Conservation (phyloP, 129 eudicot species). For the Arctium lappa region DNA sequence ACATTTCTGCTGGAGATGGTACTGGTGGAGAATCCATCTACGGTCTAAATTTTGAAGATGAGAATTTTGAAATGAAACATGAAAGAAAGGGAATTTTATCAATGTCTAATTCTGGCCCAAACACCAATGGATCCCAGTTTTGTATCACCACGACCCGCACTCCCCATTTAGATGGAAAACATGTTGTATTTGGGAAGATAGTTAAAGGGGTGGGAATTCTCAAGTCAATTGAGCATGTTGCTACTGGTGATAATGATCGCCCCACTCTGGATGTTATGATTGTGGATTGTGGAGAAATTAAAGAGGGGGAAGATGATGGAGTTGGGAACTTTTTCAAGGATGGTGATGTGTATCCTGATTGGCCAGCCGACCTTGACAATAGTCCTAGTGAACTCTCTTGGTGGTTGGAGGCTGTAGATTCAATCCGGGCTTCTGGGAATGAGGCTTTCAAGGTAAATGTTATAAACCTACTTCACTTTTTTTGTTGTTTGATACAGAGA, state of each 20-base stretch:
- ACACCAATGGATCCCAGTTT: constrained; percentile 85
- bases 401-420: constrained; percentile 88
- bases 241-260: constrained; percentile 52
- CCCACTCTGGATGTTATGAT: constrained; percentile 69
- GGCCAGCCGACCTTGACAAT: constrained; percentile 79
- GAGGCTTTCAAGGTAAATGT: constrained; percentile 69
- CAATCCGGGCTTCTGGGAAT: constrained; percentile 71
- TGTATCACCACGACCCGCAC: constrained; percentile 84
- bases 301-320: constrained; percentile 85
- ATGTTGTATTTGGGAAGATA: constrained; percentile 88
- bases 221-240: constrained; percentile 82
- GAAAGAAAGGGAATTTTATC: constrained; percentile 96
- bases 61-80: constrained; percentile 79
- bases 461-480: background rate
- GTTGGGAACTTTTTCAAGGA: constrained; percentile 72
- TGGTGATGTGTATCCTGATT: constrained; percentile 86
- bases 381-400: constrained; percentile 66
- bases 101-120: constrained; percentile 85
- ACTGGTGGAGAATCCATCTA: constrained; percentile 90
- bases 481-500: background rate
- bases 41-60: constrained; percentile 78
- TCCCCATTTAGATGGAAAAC: constrained; percentile 88
- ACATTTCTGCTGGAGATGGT: constrained; percentile 79
- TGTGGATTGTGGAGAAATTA: constrained; percentile 86
- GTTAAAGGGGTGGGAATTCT: constrained; percentile 91